A percentile compares a stretch with the other conserved stretches of the same genome.
Evolutionary conservation across 208 protist genomes (phyloP).

Genomic region (Leishmania gerbilli): DNA sequence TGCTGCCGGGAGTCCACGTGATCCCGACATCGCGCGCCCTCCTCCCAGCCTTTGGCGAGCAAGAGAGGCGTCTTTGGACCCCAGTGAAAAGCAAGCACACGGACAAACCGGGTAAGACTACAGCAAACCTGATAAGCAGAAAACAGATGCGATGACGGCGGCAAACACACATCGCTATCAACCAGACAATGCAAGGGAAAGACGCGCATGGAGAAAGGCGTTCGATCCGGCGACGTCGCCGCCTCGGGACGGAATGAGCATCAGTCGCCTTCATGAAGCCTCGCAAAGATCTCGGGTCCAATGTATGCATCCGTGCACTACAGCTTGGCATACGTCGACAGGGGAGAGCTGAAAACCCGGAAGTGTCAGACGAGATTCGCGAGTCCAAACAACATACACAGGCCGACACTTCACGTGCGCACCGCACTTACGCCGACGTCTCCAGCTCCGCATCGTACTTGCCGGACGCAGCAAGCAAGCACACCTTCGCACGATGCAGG

Average conservation of each 20-base stretch:
- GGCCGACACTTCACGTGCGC: not conserved
- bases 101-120: not conserved
- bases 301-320: not conserved
- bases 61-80: not conserved
- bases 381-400: not conserved
- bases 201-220: not conserved
- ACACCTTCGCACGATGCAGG: slow-evolving; percentile 79
- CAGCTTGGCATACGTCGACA: not conserved
- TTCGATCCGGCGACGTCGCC: not conserved
- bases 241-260: not conserved
- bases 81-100: not conserved
- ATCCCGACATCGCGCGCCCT: not conserved
- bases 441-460: slow-evolving; percentile 64
- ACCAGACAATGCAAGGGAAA: not conserved
- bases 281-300: not conserved
- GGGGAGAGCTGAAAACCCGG: not conserved
- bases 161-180: not conserved
- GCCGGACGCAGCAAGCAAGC: slow-evolving; percentile 58
- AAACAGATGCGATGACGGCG: not conserved
- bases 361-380: not conserved
- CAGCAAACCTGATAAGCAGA: not conserved
- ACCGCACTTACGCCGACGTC: slow-evolving; percentile 52
- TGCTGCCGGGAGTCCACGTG: not conserved
- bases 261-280: not conserved
- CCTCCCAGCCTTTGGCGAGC: not conserved